Evolutionary conservation across 2,329 filamentous ascomycete species (phyloP).

Genomic region (Fusarium virguliforme): DNA sequence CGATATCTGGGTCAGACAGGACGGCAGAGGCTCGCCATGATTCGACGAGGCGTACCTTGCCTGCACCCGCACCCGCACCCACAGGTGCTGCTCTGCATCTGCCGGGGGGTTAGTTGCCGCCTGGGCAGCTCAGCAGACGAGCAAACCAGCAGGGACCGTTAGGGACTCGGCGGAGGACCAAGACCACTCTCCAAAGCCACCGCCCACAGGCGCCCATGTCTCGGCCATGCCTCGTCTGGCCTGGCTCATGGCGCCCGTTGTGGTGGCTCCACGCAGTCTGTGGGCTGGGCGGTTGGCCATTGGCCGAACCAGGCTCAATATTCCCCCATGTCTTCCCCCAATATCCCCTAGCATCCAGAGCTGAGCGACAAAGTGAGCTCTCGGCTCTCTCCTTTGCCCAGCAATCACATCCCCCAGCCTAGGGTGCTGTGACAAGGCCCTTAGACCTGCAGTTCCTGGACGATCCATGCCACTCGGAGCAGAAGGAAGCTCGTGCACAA

Average conservation of each 20-base stretch:
- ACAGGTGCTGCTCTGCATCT: constrained; percentile 40
- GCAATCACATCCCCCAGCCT: constrained; percentile 47
- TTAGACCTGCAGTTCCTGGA: constrained; percentile 45
- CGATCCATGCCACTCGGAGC: constrained; percentile 47
- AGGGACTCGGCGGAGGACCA: constrained; percentile 30
- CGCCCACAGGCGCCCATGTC: constrained; percentile 37
- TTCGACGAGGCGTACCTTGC: constrained; percentile 32
- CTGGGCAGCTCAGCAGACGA: constrained; percentile 33
- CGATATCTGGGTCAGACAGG: constrained; percentile 34
- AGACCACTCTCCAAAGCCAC: constrained; percentile 43
- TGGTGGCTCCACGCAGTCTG: constrained; percentile 41
- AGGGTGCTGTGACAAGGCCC: constrained; percentile 47
- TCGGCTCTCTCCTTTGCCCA: constrained; percentile 40
- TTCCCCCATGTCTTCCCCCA: constrained; percentile 36
- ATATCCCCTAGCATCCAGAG: constrained; percentile 35
- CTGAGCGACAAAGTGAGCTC: constrained; percentile 35
- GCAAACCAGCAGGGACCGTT: constrained; percentile 39
- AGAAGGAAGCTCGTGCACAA: constrained; percentile 42
- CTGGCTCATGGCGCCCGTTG: constrained; percentile 45
- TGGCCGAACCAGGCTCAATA: constrained; percentile 37
- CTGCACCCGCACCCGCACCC: constrained; percentile 27
- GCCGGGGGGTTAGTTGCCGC: constrained; percentile 49
- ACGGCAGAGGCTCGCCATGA: constrained; percentile 35
- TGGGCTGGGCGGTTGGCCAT: constrained; percentile 42
- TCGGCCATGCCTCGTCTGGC: constrained; percentile 43